Evolutionary conservation across 345 rosid genomes (phyloP).

Genomic region (Arabidopsis arenosa): DNA sequence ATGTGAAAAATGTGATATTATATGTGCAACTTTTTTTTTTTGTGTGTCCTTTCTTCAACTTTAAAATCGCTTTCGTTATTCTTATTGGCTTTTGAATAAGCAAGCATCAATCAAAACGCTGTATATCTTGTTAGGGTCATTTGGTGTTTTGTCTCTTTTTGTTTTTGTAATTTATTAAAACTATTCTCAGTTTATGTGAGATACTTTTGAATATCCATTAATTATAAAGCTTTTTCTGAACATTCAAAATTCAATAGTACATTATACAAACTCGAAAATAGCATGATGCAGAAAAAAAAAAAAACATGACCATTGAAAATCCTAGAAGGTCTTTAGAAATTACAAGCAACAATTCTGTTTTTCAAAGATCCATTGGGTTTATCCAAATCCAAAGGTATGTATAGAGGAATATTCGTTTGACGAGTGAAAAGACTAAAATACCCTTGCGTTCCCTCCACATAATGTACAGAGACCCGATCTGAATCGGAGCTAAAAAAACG

Average conservation of each 20-base stretch:
- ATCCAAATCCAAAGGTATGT: background rate
- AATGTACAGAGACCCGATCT: slow-evolving; percentile 13
- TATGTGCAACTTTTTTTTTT: slow-evolving; percentile 14
- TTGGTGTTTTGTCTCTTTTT: slow-evolving; percentile 31
- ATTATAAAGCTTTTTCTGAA: background rate
- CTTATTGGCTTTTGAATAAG: slow-evolving; percentile 42
- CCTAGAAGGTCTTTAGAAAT: background rate
- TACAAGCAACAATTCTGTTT: background rate
- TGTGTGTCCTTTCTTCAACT: slow-evolving; percentile 9
- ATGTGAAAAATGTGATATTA: slow-evolving; percentile 59
- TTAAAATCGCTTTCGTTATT: slow-evolving; percentile 5
- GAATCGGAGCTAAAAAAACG: slow-evolving; percentile 26
- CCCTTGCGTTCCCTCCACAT: slow-evolving; percentile 16
- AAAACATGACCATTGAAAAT: background rate
- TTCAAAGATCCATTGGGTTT: background rate
- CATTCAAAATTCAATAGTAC: background rate
- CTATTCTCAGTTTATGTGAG: background rate
- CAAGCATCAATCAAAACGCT: slow-evolving; percentile 30
- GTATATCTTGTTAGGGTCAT: slow-evolving; percentile 41
- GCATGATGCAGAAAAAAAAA: background rate
- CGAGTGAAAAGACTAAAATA: background rate
- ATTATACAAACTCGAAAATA: background rate
- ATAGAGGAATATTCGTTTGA: slow-evolving; percentile 20
- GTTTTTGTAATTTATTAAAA: slow-evolving; percentile 32
- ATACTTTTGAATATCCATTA: background rate